Base-by-base conservation (phyloP, 768 basidiomycete species). In the Panaeolus papilionaceus region DNA sequence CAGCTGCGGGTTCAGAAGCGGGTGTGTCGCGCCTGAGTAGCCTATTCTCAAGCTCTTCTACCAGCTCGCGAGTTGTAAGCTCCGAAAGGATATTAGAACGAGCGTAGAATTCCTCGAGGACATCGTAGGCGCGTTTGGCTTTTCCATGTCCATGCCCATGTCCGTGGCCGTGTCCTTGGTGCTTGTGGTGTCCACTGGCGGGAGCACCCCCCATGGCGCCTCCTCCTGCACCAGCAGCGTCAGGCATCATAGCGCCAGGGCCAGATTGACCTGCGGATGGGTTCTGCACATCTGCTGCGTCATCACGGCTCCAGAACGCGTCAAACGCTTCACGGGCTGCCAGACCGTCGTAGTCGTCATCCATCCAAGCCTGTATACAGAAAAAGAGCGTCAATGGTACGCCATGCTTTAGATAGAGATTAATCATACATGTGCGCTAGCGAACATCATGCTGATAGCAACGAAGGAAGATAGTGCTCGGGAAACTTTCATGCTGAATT, bases 41-140 rank as follows among this genome's bases (percentile, higher is more conserved):
- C n/a, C 54, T 58, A 33, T 37, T 58, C 33, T 58, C 54, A 4
- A 58, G 54, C 28, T 58, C 54, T 10, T 58, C 54, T 14, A 58
- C 54, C 54, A 58, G 14, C 33, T 58, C 54, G 9, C 54, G 20
- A 10, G 54, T 58, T 12, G 26, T 58, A 23, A 58, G 28, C 28
- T 58, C 54, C 11, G 28, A 58, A 12, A 58, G 12, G 3, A 58
- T 12, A 58, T 58, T 33, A 37, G 54, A 28, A 9, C 54, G 54
- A 37, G 28, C 26, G 12, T 58, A 58, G 54, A 58, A 58, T 3
- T 51, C 47, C 12, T 58, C 54, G 16, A 58, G 26, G 4, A 33
- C 54, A 14, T 58, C 54, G 14, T 58, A 58, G 16, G 54, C 54
- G 14, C 54, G 54, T 14, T 58, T 58, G 23, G 14, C 14, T 16